These are phyloP conservation scores for Erythrobasidium hasegawianum DNA, from an alignment of 1,284 basidiomycete species.

Conservation along the genomic window DNA sequence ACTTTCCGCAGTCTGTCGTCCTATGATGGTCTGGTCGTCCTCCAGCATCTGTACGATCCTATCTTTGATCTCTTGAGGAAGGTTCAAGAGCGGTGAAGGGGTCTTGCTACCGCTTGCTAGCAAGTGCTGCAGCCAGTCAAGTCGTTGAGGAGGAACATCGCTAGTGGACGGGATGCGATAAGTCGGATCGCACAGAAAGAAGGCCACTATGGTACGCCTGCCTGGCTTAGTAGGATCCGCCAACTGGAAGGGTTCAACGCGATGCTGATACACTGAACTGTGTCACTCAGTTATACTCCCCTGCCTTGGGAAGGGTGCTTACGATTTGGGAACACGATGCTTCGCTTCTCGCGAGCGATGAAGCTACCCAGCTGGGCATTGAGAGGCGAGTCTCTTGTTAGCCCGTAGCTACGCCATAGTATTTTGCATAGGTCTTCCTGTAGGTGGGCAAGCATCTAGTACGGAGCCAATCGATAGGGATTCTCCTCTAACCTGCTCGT, in stretches of 20 bases:
- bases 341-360: conserved; percentile 50
- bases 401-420: conserved; percentile 14
- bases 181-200: conserved; percentile 57
- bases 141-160: conserved; percentile 53
- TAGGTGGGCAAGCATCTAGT: not conserved
- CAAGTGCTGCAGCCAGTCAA: conserved; percentile 47
- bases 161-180: conserved; percentile 51
- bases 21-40: conserved; percentile 42
- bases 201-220: conserved; percentile 55
- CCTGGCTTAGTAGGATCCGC: conserved; percentile 53
- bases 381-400: conserved; percentile 11
- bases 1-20: conserved; percentile 46
- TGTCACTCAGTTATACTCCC: no score
- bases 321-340: conserved; percentile 56
- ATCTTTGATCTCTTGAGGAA: conserved; percentile 43
- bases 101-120: not conserved
- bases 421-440: conserved; percentile 24
- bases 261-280: conserved; percentile 53
- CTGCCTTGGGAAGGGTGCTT: no score
- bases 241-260: conserved; percentile 53
- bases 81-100: conserved; percentile 39
- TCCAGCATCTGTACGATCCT: conserved; percentile 32
- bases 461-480: not conserved
- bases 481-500: conserved; percentile 24
- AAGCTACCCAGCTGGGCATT: conserved; percentile 50